Percentiles rank a stretch among this genome's conserved stretches.
These are phyloP conservation scores for Diplodia scrobiculata DNA, from an alignment of 2,329 filamentous ascomycete genomes.

Conservation along the genomic window DNA sequence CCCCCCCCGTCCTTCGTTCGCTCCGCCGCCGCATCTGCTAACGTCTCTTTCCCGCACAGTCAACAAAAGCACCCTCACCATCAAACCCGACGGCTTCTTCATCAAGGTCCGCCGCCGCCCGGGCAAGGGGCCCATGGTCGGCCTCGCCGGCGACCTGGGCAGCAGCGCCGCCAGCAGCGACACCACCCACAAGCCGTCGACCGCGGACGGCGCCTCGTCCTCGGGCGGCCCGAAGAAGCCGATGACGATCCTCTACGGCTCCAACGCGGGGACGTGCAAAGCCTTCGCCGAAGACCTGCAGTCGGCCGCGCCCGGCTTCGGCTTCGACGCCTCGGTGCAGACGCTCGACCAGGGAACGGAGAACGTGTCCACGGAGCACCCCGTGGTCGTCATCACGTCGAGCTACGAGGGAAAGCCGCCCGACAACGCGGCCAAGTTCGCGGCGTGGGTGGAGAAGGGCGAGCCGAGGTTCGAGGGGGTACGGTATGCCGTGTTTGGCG, in stretches of 20 bases:
- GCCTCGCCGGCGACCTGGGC: not conserved
- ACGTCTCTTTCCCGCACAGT: slow-evolving; percentile 31
- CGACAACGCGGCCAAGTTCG: slow-evolving; percentile 70
- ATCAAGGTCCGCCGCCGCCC: slow-evolving; percentile 46
- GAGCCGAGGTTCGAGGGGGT: slow-evolving; percentile 53
- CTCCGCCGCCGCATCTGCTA: not conserved
- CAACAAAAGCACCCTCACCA: slow-evolving; percentile 60
- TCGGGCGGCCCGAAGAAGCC: slow-evolving; percentile 37
- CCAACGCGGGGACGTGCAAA: slow-evolving; percentile 75
- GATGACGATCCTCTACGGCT: slow-evolving; percentile 71
- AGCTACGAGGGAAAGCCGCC: slow-evolving; percentile 75
- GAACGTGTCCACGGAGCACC: slow-evolving; percentile 61
- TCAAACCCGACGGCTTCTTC: slow-evolving; percentile 65
- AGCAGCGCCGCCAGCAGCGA: too few species aligned
- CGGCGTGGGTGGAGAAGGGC: slow-evolving; percentile 64
- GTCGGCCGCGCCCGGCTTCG: slow-evolving; percentile 59
- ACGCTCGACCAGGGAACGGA: slow-evolving; percentile 64
- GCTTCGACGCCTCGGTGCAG: slow-evolving; percentile 59
- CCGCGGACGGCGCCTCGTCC: not conserved
- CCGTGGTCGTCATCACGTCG: slow-evolving; percentile 67
- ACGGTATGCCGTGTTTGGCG: slow-evolving; percentile 47
- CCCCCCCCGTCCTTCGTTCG: too few species aligned
- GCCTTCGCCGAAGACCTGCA: slow-evolving; percentile 66
- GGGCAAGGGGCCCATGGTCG: not conserved
- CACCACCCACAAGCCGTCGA: not conserved